Percentiles rank a stretch among this genome's conserved stretches.
These are phyloP conservation scores for Thraustotheca clavata DNA, from an alignment of 352 stramenopile genomes.

Conservation along the genomic window DNA sequence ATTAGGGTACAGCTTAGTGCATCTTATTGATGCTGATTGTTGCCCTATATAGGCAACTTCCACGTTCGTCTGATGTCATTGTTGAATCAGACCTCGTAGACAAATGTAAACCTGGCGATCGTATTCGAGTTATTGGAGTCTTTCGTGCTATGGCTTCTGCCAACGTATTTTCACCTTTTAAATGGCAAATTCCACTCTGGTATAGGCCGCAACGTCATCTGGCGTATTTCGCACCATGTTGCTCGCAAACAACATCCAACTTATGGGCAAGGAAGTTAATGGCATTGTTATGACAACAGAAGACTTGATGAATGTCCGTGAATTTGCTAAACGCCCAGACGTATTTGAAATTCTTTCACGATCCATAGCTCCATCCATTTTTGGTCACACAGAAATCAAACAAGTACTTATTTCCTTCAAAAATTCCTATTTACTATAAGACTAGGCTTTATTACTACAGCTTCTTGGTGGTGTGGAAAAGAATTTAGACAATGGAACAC, in stretches of 20 bases:
- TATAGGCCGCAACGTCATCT: constrained; percentile 50
- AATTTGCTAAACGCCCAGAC: constrained; percentile 87
- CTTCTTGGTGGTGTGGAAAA: constrained; percentile 90
- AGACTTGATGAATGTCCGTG: constrained; percentile 90
- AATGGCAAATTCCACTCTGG: not conserved
- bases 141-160: constrained; percentile 85
- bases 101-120: constrained; percentile 97
- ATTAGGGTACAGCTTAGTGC: constrained; percentile 45
- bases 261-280: constrained; percentile 91
- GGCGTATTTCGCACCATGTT: constrained; percentile 95
- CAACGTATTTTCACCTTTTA: not conserved
- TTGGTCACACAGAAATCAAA: constrained; percentile 98
- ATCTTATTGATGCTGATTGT: not conserved
- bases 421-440: not conserved
- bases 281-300: constrained; percentile 87
- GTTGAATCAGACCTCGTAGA: constrained; percentile 99
- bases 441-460: constrained; percentile 58
- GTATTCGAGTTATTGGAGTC: constrained; percentile 91
- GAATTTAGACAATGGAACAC: constrained; percentile 97
- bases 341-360: constrained; percentile 90
- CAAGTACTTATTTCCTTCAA: constrained; percentile 74
- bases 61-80: constrained; percentile 96
- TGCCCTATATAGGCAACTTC: constrained; percentile 70
- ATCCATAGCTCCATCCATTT: constrained; percentile 96
- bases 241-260: constrained; percentile 94